Evolutionary conservation across 495 filamentous ascomycete species (phyloP).

Genomic region (Staphylotrichum tortipilum): DNA sequence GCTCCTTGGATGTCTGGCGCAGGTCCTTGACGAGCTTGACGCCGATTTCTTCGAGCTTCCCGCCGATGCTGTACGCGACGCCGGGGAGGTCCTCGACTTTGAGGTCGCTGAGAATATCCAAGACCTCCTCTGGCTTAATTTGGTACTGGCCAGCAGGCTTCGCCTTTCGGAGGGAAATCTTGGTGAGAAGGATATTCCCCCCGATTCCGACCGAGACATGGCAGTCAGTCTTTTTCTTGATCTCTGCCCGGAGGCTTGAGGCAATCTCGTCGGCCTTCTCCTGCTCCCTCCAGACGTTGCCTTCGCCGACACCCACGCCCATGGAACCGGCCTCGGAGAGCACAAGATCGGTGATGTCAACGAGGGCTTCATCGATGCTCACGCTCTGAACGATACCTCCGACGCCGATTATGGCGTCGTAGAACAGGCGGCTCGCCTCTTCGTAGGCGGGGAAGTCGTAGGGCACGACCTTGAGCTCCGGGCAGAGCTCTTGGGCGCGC

Average conservation of each 20-base stretch:
- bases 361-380: slow-evolving; percentile 86
- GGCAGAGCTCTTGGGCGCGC: slow-evolving; percentile 70
- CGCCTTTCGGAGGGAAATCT: slow-evolving; percentile 80
- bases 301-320: slow-evolving; percentile 59
- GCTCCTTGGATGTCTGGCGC: slow-evolving; percentile 64
- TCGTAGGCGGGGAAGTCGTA: slow-evolving; percentile 96
- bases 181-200: slow-evolving; percentile 80
- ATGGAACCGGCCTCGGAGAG: slow-evolving; percentile 58
- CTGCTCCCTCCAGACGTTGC: slow-evolving; percentile 73
- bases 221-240: slow-evolving; percentile 70
- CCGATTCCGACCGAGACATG: slow-evolving; percentile 93
- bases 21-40: slow-evolving; percentile 76
- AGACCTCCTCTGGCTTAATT: slow-evolving; percentile 66
- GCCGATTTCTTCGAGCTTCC: slow-evolving; percentile 80
- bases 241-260: slow-evolving; percentile 50
- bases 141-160: slow-evolving; percentile 93
- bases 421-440: slow-evolving; percentile 81
- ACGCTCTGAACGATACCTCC: slow-evolving; percentile 88
- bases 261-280: slow-evolving; percentile 71
- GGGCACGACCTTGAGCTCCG: slow-evolving; percentile 72
- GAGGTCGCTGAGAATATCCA: slow-evolving; percentile 66
- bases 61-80: slow-evolving; percentile 75
- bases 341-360: slow-evolving; percentile 66
- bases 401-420: slow-evolving; percentile 68
- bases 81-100: slow-evolving; percentile 76